phyloP scores from a whole-genome alignment of 2,329 filamentous ascomycete species.

The Apiospora marii region DNA sequence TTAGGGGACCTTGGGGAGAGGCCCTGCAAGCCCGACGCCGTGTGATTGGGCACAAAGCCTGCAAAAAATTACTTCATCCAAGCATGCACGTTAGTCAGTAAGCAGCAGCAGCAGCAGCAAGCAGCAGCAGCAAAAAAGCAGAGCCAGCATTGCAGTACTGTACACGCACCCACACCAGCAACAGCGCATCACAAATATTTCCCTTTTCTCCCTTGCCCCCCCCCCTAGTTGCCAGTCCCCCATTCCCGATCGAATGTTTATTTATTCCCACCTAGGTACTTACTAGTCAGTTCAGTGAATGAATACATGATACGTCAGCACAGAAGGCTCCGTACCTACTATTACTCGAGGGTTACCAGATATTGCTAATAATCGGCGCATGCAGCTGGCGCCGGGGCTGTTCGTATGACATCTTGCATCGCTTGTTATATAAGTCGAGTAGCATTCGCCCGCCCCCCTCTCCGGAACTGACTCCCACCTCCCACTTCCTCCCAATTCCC shows the following conservation, averaged over 20 bases:
- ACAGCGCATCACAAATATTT: neutral
- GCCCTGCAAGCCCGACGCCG: neutral
- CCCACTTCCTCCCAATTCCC: neutral
- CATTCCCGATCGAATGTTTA: slow-evolving; percentile 13
- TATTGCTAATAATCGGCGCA: slow-evolving; percentile 14
- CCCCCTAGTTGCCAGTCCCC: neutral
- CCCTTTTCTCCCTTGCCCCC: neutral
- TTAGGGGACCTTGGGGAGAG: neutral
- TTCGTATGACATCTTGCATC: slow-evolving; percentile 20
- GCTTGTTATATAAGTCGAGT: slow-evolving; percentile 9
- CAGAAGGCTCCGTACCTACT: neutral
- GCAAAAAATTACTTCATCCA: slow-evolving; percentile 11
- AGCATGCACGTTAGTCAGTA: slow-evolving; percentile 13
- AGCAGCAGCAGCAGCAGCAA: neutral
- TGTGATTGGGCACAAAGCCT: slow-evolving; percentile 3
- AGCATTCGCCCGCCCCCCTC: neutral
- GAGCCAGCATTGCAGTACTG: neutral
- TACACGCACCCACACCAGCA: neutral
- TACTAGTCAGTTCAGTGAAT: neutral
- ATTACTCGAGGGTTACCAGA: slow-evolving; percentile 10
- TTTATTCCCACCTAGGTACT: slow-evolving; percentile 7
- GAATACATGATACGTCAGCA: neutral
- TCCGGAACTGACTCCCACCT: neutral
- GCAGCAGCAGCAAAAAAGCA: neutral
- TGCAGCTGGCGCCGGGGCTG: slow-evolving; percentile 1